Base-by-base conservation (phyloP, 2,329 filamentous ascomycete genomes). In the Sporothrix humicola region DNA sequence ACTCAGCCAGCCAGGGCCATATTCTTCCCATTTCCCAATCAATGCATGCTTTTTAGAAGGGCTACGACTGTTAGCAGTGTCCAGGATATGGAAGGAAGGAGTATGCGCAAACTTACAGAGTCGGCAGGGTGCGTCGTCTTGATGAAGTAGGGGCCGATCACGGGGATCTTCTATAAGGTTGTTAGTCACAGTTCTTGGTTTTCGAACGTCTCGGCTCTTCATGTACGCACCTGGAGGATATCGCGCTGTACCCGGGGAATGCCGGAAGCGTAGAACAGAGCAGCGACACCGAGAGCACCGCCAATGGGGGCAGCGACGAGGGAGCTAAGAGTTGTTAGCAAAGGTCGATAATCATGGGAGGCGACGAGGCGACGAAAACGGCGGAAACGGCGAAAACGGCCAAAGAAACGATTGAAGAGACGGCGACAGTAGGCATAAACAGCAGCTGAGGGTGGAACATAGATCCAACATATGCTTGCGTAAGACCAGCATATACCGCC, bases 231-330 rank as follows among this genome's bases (percentile, higher is more conserved):
- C 80, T 85, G 82, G 76, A 91, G 85, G 76, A 92, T 84, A 78
- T 92, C 90, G 66, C 79, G 80, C 81, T 88, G 83, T 77, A 91
- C 83, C 80, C 84, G 85, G 77, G 90, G 90, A 68, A 91, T 86
- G 77, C 89, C 89, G 56, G 88, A 90, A 76, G 87, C 84, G 80
- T 84, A 89, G 85, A 87, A 89, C 78, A 91, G 85, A 76, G 89
- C 83, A 76, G 83, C 87, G 76, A 89, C 84, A 78, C 85, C 85
- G 75, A 87, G 87, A 74, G 88, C 87, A 75, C 83, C 88, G 74
- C 88, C 88, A 79, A 89, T 89, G 72, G 84, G 83, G 74, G 83
- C 88, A 68, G 86, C 77, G 76, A 85, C 87, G 75, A 87, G 72
- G 74, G 84, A 86, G 75, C 89, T 91, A 75, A 7, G 6, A 0